Percentiles rank a stretch among this genome's conserved stretches.
These are phyloP conservation scores for Pythium periplocum DNA, from an alignment of 352 stramenopile species.

Conservation along the genomic window DNA sequence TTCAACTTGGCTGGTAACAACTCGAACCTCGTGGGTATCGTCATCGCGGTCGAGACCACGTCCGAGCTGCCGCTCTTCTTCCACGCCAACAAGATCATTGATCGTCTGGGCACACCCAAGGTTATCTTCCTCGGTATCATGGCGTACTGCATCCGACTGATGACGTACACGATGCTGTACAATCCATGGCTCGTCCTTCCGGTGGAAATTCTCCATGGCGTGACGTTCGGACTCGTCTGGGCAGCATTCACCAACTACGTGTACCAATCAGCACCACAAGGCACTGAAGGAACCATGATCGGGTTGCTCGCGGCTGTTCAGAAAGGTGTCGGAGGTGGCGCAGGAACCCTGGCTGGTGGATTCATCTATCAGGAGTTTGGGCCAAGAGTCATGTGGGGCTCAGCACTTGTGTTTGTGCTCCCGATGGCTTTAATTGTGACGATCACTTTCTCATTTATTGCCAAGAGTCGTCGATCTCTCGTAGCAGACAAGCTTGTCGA, in stretches of 20 bases:
- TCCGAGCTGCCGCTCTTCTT: slow-evolving; percentile 77
- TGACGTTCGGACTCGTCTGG: slow-evolving; percentile 69
- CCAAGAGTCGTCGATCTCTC: slow-evolving; percentile 4
- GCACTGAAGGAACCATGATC: slow-evolving; percentile 73
- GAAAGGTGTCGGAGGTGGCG: slow-evolving; percentile 57
- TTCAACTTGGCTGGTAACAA: slow-evolving; percentile 68
- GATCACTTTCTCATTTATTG: slow-evolving; percentile 38
- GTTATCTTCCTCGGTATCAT: slow-evolving; percentile 50
- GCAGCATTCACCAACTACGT: slow-evolving; percentile 77
- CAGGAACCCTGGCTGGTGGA: slow-evolving; percentile 56
- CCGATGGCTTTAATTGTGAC: slow-evolving; percentile 38
- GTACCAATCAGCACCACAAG: slow-evolving; percentile 49
- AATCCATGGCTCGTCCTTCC: slow-evolving; percentile 63
- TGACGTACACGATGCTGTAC: slow-evolving; percentile 54
- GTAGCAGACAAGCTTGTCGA: too few relatives aligned
- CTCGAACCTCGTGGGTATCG: slow-evolving; percentile 54
- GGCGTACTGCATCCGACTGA: slow-evolving; percentile 51
- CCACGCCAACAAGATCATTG: slow-evolving; percentile 63
- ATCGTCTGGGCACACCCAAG: slow-evolving; percentile 39
- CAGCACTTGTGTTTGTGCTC: slow-evolving; percentile 42
- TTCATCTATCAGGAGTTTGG: slow-evolving; percentile 71
- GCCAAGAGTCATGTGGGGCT: slow-evolving; percentile 51
- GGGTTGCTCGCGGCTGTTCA: slow-evolving; percentile 54
- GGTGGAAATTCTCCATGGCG: slow-evolving; percentile 59
- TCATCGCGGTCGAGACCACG: slow-evolving; percentile 61